phyloP scores from a whole-genome alignment of 805 yeast species.

The Yarrowia sp. region DNA sequence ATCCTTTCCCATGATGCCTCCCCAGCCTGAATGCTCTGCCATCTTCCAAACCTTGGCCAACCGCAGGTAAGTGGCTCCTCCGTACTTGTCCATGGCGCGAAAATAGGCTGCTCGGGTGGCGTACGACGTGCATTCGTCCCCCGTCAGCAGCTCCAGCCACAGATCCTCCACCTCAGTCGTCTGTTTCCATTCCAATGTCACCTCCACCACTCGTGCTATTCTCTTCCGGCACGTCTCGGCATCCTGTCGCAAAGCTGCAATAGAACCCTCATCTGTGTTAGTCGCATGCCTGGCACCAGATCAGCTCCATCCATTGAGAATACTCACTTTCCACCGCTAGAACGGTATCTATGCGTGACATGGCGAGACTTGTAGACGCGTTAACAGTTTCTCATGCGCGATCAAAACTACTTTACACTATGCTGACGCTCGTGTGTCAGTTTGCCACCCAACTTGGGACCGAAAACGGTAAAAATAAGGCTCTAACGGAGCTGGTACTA shows the following conservation, averaged over 20 bases:
- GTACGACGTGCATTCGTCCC: neutral
- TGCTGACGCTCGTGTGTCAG: neutral
- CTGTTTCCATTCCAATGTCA: constrained; percentile 3
- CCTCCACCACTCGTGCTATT: neutral
- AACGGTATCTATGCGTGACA: constrained; percentile 24
- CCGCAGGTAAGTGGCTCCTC: constrained; percentile 1
- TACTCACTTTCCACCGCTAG: constrained; percentile 24
- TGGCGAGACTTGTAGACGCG: constrained; percentile 9
- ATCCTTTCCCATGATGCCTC: neutral
- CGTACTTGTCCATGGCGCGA: neutral
- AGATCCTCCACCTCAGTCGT: constrained; percentile 4
- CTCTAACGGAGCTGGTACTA: no score
- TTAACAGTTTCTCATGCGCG: constrained; percentile 11
- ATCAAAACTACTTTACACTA: constrained; percentile 1
- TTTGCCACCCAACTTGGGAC: neutral
- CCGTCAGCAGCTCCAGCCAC: constrained; percentile 17
- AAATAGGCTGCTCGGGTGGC: neutral
- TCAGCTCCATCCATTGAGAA: neutral
- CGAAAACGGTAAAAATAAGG: no score
- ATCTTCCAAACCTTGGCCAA: constrained; percentile 24
- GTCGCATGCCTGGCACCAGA: neutral
- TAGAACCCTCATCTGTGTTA: constrained; percentile 17
- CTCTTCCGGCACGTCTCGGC: neutral
- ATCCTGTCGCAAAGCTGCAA: neutral
- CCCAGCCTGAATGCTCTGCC: constrained; percentile 20